Conservation (phyloP, 2,329 filamentous ascomycete genomes). For the Meredithiella fracta region DNA sequence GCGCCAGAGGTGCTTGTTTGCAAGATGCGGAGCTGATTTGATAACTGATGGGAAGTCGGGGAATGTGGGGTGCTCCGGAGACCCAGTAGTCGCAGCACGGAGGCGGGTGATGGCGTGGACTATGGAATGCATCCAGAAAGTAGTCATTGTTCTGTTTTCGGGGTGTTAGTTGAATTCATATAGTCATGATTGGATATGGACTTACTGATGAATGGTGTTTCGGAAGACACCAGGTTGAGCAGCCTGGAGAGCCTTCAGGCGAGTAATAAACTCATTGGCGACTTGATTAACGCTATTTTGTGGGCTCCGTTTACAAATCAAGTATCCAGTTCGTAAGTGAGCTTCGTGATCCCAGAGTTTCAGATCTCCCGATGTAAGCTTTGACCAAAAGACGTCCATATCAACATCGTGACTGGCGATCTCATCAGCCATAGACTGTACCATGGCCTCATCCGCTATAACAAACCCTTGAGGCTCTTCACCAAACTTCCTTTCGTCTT, state of each 20-base stretch:
- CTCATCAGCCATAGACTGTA: neutral
- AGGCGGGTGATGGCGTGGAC: neutral
- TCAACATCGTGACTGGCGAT: neutral
- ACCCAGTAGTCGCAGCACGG: neutral
- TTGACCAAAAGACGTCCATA: neutral
- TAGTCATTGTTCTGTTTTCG: slow-evolving; percentile 1
- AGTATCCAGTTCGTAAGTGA: slow-evolving; percentile 1
- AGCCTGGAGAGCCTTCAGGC: neutral
- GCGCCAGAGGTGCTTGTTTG: slow-evolving; percentile 5
- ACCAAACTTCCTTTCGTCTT: neutral
- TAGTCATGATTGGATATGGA: neutral
- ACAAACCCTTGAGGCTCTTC: neutral
- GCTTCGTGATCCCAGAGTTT: neutral
- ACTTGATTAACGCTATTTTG: neutral
- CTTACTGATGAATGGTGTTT: slow-evolving; percentile 5
- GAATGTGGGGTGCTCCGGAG: neutral
- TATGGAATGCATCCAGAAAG: slow-evolving; percentile 4
- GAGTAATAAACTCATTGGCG: slow-evolving; percentile 1
- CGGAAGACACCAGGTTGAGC: neutral
- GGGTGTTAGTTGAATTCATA: neutral
- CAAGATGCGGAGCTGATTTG: neutral
- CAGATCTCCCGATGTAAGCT: neutral
- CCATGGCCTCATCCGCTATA: neutral
- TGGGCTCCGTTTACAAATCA: neutral
- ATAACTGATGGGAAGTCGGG: neutral